Evolutionary conservation across 306 rosid species (phyloP), one percentile per base, ranked within the genome.

Genomic region (Mimosa bimucronata): DNA sequence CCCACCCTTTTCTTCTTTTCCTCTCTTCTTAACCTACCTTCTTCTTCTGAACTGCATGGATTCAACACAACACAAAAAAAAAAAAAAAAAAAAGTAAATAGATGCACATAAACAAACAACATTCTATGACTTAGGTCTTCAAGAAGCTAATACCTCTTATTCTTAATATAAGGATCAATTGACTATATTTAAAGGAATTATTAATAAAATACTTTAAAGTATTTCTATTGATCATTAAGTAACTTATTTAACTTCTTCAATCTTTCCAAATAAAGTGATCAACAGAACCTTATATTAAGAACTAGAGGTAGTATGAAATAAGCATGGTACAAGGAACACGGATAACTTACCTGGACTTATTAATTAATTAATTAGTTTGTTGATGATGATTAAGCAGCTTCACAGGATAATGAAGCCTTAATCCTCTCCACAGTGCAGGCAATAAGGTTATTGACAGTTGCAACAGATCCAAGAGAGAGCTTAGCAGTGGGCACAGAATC

Each of bases 381-480:
- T 65, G 73, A 50, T 83, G 67, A 18, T 89, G 62, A 26, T 88
- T 79, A 89, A 6, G 84, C 88, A 73, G 53, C 60, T 60, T 95
- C 98, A 52, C 90, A 85, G 2, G 97, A 79, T 37, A 96, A 80
- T 3, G 98, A 88, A 71, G 94, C 92, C 80, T 93, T 96, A 62
- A 93, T 96, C 86, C 97, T 86, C 87, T 96, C 98, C 13, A 93
- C 99, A 13, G 98, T 96, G 87, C 97, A 91, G 3, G 97, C 94
- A 48, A 96, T 93, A 21, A 96, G 97, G 57, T 92, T 91, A 84
- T 93, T 96, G 14, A 96, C 98, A 6, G 99, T 93, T 6, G 99
- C 97, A 23, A 96, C 97, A 6, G 98, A 96, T 21, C 99, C 99
- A 0, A 93, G 97, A 45, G 98, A 93, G 3, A 96, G 98, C 77